Conservation (phyloP, 306 rosid species). For the Casuarina glauca region DNA sequence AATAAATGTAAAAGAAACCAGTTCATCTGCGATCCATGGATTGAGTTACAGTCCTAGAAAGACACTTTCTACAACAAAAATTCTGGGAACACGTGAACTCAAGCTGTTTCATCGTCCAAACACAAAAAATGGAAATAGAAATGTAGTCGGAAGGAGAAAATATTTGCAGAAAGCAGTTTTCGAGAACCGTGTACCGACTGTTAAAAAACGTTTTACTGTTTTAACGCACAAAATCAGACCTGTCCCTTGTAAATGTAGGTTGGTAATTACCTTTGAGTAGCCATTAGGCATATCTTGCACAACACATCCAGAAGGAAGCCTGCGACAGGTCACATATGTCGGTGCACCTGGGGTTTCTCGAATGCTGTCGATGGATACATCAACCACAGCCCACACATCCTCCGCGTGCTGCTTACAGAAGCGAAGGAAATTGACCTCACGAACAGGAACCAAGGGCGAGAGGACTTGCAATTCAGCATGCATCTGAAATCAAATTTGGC, state of each 20-base stretch:
- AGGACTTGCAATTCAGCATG: constrained; percentile 95
- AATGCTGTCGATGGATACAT: constrained; percentile 68
- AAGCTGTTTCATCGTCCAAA: not conserved
- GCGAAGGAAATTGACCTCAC: constrained; percentile 76
- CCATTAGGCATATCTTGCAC: constrained; percentile 99
- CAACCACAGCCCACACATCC: constrained; percentile 96
- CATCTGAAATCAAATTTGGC: constrained; percentile 49
- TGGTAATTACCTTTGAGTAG: constrained; percentile 75
- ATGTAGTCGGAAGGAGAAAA: not conserved
- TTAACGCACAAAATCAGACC: too few relatives aligned
- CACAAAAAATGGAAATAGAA: not conserved
- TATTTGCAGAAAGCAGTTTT: not conserved
- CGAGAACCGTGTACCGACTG: too few relatives aligned
- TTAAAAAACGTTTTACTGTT: too few relatives aligned
- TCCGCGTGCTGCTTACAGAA: constrained; percentile 98
- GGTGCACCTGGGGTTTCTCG: constrained; percentile 58
- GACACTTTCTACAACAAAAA: not conserved
- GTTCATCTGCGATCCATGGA: constrained; percentile 5
- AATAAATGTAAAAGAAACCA: constrained; percentile 30
- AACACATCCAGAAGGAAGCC: constrained; percentile 96
- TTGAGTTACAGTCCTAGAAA: not conserved
- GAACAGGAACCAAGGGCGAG: constrained; percentile 86
- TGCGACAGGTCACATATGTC: constrained; percentile 58
- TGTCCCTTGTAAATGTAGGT: not conserved
- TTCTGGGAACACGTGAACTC: not conserved